Base-by-base conservation (phyloP, 352 stramenopile genomes). In the Phytophthora uliginosa region DNA sequence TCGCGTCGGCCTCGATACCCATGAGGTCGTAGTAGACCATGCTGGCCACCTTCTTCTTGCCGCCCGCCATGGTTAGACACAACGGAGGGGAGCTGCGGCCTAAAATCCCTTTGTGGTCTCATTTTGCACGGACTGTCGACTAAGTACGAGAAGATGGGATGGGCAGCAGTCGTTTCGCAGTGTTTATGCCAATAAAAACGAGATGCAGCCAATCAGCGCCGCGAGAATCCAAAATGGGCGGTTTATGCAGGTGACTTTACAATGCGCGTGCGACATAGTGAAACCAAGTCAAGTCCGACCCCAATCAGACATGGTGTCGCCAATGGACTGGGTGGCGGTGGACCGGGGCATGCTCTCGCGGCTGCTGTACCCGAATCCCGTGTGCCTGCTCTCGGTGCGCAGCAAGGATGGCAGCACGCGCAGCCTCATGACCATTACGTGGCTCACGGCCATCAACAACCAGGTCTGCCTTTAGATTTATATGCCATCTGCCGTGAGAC, bases 401-500 rank as follows among this genome's bases (percentile, higher is more conserved):
- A 72, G 75, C 33, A 60, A 38, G 3, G 68, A 81, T 53, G 72
- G 66, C 15, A 45, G 18, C 17, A 9, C 47, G 24, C 76, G 71
- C 52, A 91, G 70, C 28, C 79, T 95, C 71, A 97, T 97, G 90
- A 91, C 88, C 26, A 91, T 97, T 66, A 94, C 88, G 24, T 97
- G 90, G 90, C 81, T 95, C 53, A 95, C 90, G n/a, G 76, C 86
- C 20, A 90, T 95, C 63, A 95, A 95, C 81, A 97, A 97, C 77
- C 79, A 94, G 73, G 88, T 93, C 8, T 12, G 38, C 13, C 17
- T 9, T 24, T 52, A 22, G 22, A 18, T 18, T 17, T 24, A 15
- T 20, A 18, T 60, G 52, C 38, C 53, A 61, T 52, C 17, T 62
- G 34, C 31, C 34, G 20, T 53, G 42, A 64, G 10, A 53, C 24